Evolutionary conservation across 306 rosid genomes (phyloP).

Genomic region (Prunus armeniaca): DNA sequence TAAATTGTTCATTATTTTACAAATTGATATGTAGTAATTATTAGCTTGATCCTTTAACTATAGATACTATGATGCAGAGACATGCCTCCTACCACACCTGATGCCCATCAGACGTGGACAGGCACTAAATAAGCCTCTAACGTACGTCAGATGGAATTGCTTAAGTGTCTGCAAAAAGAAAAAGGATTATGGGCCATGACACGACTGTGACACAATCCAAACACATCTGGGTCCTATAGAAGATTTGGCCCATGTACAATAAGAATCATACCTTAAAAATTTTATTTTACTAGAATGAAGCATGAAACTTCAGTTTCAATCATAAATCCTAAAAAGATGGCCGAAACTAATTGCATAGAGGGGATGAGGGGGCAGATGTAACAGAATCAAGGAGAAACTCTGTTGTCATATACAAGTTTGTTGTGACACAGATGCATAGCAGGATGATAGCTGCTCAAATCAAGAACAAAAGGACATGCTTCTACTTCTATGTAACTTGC

Average conservation of each 20-base stretch:
- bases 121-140: neutral
- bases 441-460: neutral
- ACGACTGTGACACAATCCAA: constrained; percentile 1
- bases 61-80: neutral
- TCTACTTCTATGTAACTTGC: neutral
- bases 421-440: neutral
- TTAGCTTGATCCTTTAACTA: neutral
- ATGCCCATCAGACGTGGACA: neutral
- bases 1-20: neutral
- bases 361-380: neutral
- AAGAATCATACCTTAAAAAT: neutral
- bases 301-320: neutral
- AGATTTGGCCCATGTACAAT: neutral
- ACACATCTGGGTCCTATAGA: neutral
- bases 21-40: neutral
- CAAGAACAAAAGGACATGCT: neutral
- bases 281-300: neutral
- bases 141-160: neutral
- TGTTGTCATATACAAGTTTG: neutral
- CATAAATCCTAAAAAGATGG: neutral
- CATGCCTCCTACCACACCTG: neutral
- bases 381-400: neutral
- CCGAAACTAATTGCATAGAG: neutral
- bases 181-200: neutral
- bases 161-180: neutral